A percentile compares a stretch with the other conserved stretches of the same genome.
Conservation (phyloP, 345 rosid species). For the Ricinus communis region DNA sequence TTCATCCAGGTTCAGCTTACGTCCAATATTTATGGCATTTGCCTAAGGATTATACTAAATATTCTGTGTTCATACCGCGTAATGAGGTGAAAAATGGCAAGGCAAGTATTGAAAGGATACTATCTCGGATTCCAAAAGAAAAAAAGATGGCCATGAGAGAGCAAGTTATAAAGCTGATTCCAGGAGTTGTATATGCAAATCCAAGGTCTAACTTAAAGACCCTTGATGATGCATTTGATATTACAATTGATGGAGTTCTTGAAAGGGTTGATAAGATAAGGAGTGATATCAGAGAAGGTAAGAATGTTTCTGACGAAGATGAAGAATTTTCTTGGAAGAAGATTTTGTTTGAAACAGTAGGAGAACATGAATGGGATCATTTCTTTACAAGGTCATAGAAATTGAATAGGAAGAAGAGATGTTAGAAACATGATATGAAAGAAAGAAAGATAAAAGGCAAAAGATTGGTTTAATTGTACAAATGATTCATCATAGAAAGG, state of each 20-base stretch:
- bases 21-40: constrained; percentile 83
- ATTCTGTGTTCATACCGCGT: constrained; percentile 63
- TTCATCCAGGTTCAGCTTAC: constrained; percentile 84
- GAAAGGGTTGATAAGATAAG: constrained; percentile 46
- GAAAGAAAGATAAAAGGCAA: background rate
- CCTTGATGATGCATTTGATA: constrained; percentile 75
- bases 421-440: background rate
- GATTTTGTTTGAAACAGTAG: constrained; percentile 43
- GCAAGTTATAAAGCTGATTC: constrained; percentile 58
- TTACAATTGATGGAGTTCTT: constrained; percentile 61
- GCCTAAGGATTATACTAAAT: constrained; percentile 53
- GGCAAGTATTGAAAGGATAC: constrained; percentile 47
- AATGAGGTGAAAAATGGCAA: constrained; percentile 35
- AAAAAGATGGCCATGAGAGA: constrained; percentile 51
- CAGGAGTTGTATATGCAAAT: constrained; percentile 60
- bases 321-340: constrained; percentile 66
- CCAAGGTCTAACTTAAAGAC: constrained; percentile 45
- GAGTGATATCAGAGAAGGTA: constrained; percentile 38
- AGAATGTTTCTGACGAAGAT: constrained; percentile 32
- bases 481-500: too few species aligned
- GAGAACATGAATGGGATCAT: constrained; percentile 62
- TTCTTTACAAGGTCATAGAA: constrained; percentile 38
- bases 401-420: background rate
- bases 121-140: constrained; percentile 41
- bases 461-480: too few species aligned